phyloP scores from a whole-genome alignment of 2,329 filamentous ascomycete genomes.

The Colletotrichum sidae region DNA sequence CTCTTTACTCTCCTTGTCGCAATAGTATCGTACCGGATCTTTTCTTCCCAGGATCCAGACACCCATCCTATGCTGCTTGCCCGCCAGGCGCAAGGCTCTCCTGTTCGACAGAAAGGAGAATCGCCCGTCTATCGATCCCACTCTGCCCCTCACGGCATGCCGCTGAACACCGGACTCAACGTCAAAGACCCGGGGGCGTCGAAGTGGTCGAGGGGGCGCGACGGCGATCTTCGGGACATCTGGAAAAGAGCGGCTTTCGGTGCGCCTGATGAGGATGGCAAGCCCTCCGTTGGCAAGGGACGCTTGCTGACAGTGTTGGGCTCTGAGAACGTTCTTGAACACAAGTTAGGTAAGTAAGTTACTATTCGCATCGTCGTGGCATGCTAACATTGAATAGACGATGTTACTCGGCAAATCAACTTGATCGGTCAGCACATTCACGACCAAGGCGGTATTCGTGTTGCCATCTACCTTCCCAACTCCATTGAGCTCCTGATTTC shows the following conservation, averaged over 20 bases:
- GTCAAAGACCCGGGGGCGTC: constrained; percentile 84
- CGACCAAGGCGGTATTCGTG: constrained; percentile 77
- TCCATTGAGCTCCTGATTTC: constrained; percentile 87
- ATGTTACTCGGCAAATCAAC: constrained; percentile 87
- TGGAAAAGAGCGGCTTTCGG: constrained; percentile 82
- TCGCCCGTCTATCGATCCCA: constrained; percentile 88
- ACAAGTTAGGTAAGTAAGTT: constrained; percentile 66
- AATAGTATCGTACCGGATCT: constrained; percentile 77
- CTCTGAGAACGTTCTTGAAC: constrained; percentile 78
- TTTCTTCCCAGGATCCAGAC: constrained; percentile 83
- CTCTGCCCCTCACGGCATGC: constrained; percentile 86
- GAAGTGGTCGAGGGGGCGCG: constrained; percentile 84
- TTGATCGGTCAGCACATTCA: constrained; percentile 83
- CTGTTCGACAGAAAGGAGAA: constrained; percentile 85
- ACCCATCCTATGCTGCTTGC: constrained; percentile 91
- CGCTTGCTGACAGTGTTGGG: constrained; percentile 85
- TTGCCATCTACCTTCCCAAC: constrained; percentile 93
- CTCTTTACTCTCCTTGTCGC: constrained; percentile 75
- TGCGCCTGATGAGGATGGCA: constrained; percentile 71
- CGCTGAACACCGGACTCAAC: constrained; percentile 80
- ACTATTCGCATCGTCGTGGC: neutral
- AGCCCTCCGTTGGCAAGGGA: constrained; percentile 69
- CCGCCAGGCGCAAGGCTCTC: constrained; percentile 82
- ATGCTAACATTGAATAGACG: constrained; percentile 56
- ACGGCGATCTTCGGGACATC: constrained; percentile 91